A percentile compares a stretch with the other conserved stretches of the same genome.
Evolutionary conservation across 2,329 filamentous ascomycete genomes (phyloP).

Genomic region (Phialophora expanda): DNA sequence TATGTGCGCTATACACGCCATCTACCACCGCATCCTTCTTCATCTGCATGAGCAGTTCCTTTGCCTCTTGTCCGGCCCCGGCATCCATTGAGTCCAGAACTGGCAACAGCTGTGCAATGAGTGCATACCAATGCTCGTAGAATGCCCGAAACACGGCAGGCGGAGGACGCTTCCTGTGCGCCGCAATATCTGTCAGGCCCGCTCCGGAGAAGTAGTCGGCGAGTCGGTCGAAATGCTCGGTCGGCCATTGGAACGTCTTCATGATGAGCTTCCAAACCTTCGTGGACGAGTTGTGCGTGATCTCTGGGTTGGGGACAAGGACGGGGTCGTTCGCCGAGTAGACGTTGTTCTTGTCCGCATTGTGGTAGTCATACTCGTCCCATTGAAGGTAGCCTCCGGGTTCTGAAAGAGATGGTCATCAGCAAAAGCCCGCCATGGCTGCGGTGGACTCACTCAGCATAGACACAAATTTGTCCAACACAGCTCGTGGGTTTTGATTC

Average conservation of each 20-base stretch:
- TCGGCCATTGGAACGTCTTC: conserved; percentile 23
- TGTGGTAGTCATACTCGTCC: conserved; percentile 40
- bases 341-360: conserved; percentile 33
- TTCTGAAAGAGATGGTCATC: conserved; percentile 18
- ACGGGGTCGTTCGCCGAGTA: conserved; percentile 13
- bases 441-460: conserved; percentile 35
- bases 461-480: conserved; percentile 36
- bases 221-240: conserved; percentile 16
- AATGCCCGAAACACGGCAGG: conserved; percentile 22
- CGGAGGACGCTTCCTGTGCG: conserved; percentile 16
- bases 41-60: conserved; percentile 16
- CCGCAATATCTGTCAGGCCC: conserved; percentile 13
- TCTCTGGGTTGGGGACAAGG: conserved; percentile 12
- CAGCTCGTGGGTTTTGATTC: conserved; percentile 22
- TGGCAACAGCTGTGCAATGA: conserved; percentile 19
- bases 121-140: conserved; percentile 24
- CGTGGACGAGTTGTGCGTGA: conserved; percentile 23
- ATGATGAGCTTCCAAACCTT: conserved; percentile 23
- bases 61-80: conserved; percentile 14
- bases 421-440: background rate
- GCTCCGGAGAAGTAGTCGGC: conserved; percentile 19
- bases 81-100: conserved; percentile 20
- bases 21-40: conserved; percentile 17
- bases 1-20: conserved; percentile 24
- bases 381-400: conserved; percentile 43